Evolutionary conservation across 2,329 filamentous ascomycete species (phyloP).

Genomic region (Alternaria sp.): DNA sequence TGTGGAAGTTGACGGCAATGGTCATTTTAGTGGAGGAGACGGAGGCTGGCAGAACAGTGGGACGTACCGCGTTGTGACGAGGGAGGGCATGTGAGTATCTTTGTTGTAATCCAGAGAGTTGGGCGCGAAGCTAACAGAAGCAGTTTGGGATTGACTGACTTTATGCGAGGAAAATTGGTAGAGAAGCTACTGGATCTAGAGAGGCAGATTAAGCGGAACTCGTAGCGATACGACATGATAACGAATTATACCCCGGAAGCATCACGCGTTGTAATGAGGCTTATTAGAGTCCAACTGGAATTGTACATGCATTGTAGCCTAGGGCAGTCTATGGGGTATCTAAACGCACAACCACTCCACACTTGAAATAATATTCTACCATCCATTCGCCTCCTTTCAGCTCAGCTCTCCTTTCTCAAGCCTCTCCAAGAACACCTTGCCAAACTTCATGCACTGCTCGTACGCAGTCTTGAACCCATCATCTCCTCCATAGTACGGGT

Average conservation of each 20-base stretch:
- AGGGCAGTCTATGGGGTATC: constrained; percentile 32
- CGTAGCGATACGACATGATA: not conserved
- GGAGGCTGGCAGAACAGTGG: constrained; percentile 69
- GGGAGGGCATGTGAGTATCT: constrained; percentile 65
- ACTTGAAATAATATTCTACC: not conserved
- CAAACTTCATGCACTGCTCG: constrained; percentile 81
- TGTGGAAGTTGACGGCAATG: constrained; percentile 66
- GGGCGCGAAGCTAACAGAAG: not conserved
- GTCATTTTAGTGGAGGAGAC: constrained; percentile 63
- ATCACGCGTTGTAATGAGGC: not conserved
- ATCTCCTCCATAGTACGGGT: constrained; percentile 81
- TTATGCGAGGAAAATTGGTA: constrained; percentile 33
- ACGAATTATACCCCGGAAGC: constrained; percentile 5
- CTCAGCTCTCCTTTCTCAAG: constrained; percentile 54
- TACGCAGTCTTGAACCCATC: constrained; percentile 63
- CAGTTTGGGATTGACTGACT: constrained; percentile 33
- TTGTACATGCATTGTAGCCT: constrained; percentile 7
- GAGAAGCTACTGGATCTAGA: constrained; percentile 29
- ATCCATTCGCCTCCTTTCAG: constrained; percentile 11
- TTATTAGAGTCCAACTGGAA: not conserved
- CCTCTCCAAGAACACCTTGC: constrained; percentile 75
- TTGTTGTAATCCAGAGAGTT: not conserved
- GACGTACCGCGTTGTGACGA: constrained; percentile 68
- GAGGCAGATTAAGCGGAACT: constrained; percentile 28
- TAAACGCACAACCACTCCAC: constrained; percentile 10